phyloP scores from a whole-genome alignment of 371 early-diverging fungal species.

The Rhizomucor pusillus region DNA sequence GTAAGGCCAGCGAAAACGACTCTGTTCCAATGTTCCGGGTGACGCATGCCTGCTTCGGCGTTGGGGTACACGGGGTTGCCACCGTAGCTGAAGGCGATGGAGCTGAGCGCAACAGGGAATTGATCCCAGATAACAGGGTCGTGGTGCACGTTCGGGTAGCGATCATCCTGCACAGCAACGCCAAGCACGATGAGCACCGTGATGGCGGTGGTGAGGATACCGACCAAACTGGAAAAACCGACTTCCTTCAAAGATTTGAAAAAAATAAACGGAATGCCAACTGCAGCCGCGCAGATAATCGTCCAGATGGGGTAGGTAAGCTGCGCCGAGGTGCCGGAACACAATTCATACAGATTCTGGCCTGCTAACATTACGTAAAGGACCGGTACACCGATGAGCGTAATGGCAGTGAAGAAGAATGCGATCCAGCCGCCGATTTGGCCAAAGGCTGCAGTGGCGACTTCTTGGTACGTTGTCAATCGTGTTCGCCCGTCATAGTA shows the following conservation, averaged over 20 bases:
- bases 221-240: conserved; percentile 46
- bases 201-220: conserved; percentile 40
- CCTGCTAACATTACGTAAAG: conserved; percentile 76
- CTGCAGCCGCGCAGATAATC: conserved; percentile 56
- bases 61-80: conserved; percentile 52
- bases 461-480: conserved; percentile 54
- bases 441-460: conserved; percentile 70
- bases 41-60: conserved; percentile 78
- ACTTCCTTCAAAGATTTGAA: conserved; percentile 76
- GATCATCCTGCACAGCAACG: conserved; percentile 22
- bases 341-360: conserved; percentile 52
- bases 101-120: conserved; percentile 62
- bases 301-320: conserved; percentile 53
- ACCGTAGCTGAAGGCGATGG: conserved; percentile 61
- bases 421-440: conserved; percentile 56
- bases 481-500: conserved; percentile 32
- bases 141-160: conserved; percentile 15
- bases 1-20: conserved; percentile 67
- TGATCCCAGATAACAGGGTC: conserved; percentile 44
- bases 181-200: conserved; percentile 39
- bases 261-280: conserved; percentile 68
- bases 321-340: conserved; percentile 30
- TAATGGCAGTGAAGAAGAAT: conserved; percentile 64
- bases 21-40: conserved; percentile 71
- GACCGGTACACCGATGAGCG: conserved; percentile 65